Base-by-base conservation (phyloP, 2,329 filamentous ascomycete species). In the Colletotrichum karsti region DNA sequence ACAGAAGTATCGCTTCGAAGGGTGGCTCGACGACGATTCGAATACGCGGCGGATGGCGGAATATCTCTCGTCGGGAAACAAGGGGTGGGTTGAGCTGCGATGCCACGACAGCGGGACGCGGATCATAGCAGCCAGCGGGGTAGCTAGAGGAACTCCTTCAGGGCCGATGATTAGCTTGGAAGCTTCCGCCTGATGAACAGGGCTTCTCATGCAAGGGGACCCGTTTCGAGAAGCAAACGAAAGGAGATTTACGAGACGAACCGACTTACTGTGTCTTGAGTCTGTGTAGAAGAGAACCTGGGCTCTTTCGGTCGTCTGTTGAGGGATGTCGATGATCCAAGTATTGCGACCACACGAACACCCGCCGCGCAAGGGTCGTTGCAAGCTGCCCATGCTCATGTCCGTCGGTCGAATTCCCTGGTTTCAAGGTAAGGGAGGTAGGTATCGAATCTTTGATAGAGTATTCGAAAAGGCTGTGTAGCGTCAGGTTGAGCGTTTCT, bases 311-410 rank as follows among this genome's bases (percentile, higher is more conserved):
- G 82, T 79, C 42, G 87, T 82, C 72, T 85, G 80, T 20, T 83
- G 78, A 2, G 94, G 94, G 24, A 95, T 85, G 50, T 88, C 81
- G 72, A 97, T 89, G 65, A 90, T 85, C 81, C 97, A 97, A 76
- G 91, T 87, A 76, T 96, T 97, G 69, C 95, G 90, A 64, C 94
- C 94, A 79, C 95, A 98, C 59, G 92, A 90, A 82, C 95, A 97
- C 71, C 90, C 88, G 74, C 94, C 94, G 71, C 87, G 89, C 64
- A 97, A 86, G 41, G 86, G 85, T 69, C 87, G 82, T 64, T 80
- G 76, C 56, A 79, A 76, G 74, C 76, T n/a, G n/a, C n/a, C n/a
- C n/a, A n/a, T n/a, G n/a, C n/a, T 65, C 86, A 88, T 88, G 62
- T 71, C 80, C 54, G 46, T 39, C 68, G 37, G 24, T 57, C 12